Base-by-base conservation (phyloP, 202 grass and related monocot genomes). In the Setaria viridis region DNA sequence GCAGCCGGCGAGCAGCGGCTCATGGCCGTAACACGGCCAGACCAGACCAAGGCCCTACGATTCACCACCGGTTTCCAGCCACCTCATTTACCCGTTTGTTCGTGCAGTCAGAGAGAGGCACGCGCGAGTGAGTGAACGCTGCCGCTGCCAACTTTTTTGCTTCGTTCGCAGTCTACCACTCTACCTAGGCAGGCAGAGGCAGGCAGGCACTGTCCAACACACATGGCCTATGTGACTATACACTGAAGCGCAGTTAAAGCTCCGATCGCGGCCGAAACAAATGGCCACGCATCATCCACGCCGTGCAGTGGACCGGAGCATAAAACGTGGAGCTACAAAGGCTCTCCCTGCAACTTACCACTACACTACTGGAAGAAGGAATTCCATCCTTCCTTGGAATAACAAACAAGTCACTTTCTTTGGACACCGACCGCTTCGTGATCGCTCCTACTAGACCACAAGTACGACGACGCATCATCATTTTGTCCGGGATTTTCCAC, bases 161-260 rank as follows among this genome's bases (percentile, higher is more conserved):
- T 72, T 72, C 69, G 12, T 30, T 32, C 30, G 69, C 69, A 50
- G 69, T 30, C 68, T 71, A 71, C 65, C 35, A 19, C 65, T 25
- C 25, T 25, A 68, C 48, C 48, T 50, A 13, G 10, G 67, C 67
- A 29, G 58, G 25, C 25, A 25, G 25, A 25, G 25, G 25, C 25
- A 4, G 11, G 60, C 29, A 33, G 47, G 46, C 71, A 17, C 29
- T 73, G 70, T 73, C 70, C 70, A 3, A 19, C 2, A 35, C 71
- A 74, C 71, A 53, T 73, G 71, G 30, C 13, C 11, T 51, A 6
- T 62, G 21, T 30, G 21, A 62, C 12, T 25, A 25, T 62, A 59
- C 8, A 3, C n/a, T 19, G 7, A 25, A 9, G 1, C 56, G 56
- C 25, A 25, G 19, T 55, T 4, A 55, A 54, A 15, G 10, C 2